These are phyloP conservation scores for Lactarius pseudohatsudake DNA, from an alignment of 768 basidiomycete genomes.

Conservation along the genomic window DNA sequence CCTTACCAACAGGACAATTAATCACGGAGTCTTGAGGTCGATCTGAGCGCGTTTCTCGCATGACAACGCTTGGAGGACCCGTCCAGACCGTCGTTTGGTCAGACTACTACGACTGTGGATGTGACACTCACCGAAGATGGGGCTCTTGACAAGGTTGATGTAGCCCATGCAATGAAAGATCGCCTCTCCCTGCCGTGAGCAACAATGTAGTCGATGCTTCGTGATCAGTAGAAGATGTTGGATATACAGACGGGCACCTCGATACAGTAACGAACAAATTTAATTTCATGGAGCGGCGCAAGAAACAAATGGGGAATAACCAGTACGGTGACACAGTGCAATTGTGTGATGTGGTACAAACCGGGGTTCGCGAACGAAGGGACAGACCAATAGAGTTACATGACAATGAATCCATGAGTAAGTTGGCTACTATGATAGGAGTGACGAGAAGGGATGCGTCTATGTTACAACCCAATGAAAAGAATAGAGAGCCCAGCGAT, in stretches of 20 bases:
- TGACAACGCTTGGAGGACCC: conserved; percentile 53
- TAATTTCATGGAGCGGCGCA: neutral
- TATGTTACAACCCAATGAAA: neutral
- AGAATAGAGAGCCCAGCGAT: neutral
- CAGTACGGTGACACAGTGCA: neutral
- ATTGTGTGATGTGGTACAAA: neutral
- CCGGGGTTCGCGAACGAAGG: too few species aligned
- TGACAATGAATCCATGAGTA: neutral
- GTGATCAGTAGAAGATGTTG: neutral
- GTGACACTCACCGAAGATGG: neutral
- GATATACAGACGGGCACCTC: neutral
- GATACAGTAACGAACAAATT: neutral
- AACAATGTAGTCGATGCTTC: neutral
- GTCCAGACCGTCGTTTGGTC: conserved; percentile 9
- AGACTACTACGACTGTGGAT: conserved; percentile 29
- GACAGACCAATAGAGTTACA: neutral
- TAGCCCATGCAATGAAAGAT: neutral
- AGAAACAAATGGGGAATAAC: neutral
- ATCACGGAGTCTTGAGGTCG: conserved; percentile 67
- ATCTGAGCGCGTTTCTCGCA: conserved; percentile 65
- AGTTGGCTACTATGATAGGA: neutral
- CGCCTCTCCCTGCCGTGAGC: neutral
- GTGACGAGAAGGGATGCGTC: neutral
- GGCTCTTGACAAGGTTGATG: neutral
- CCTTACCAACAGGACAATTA: conserved; percentile 51